Base-by-base conservation (phyloP, 371 early-diverging fungal species). In the Apophysomyces trapeziformis region DNA sequence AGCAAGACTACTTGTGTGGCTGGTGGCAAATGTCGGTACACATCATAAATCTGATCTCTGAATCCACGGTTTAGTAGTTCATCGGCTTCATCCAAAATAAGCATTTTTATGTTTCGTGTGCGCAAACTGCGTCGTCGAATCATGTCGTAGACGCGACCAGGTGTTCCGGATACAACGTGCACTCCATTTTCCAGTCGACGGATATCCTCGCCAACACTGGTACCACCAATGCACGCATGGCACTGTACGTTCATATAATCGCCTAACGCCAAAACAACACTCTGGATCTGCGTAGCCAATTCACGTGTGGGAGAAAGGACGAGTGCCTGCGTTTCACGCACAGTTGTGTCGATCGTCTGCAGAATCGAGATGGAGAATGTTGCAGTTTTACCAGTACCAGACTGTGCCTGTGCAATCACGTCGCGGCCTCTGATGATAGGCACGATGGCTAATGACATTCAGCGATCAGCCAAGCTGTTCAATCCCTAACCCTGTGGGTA, bases 341-440 rank as follows among this genome's bases (percentile, higher is more conserved):
- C 66, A 45, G 72, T 74, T 14, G 79, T 72, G 76, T 96, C 94
- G 73, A 97, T 87, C 64, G 87, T 85, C 83, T 97, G 96, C 58
- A 98, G 86, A 56, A 94, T 87, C 32, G 92, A 92, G 71, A 98
- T 93, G 57, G 93, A 94, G 89, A 98, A 96, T 50, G 97, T 96
- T 64, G 95, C 98, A 26, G 98, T 98, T 75, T 98, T 98, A 72
- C 99, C 99, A 57, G 98, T 98, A 80, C 99, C 98, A 69, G 96
- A 96, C 77, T 97, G 96, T 39, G 97, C 96, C 82, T 97, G 97
- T 38, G 95, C 95, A 73, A 95, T 95, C 68, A 96, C 94, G 84
- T 97, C 95, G 69, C 87, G 89, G 36, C 92, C 93, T 79, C 84
- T 86, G 68, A 92, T 78, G 44, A 96, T 92, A 56, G 94, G 92